Base-by-base conservation (phyloP, 2,329 filamentous ascomycete species). In the Trichoderma harzianum region DNA sequence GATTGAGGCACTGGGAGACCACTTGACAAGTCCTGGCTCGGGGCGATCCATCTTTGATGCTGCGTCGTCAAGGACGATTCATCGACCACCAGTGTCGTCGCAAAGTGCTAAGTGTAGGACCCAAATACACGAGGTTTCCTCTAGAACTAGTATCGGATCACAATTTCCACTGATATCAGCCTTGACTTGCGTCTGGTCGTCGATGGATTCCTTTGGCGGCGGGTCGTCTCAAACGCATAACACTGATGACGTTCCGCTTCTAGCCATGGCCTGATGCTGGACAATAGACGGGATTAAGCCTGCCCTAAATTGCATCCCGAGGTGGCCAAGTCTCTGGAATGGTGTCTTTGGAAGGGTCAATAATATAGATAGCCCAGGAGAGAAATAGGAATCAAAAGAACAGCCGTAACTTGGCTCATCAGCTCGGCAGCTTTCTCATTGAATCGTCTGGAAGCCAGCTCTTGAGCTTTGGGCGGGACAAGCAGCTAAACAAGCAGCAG, bases 21-120 rank as follows among this genome's bases (percentile, higher is more conserved):
- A 92, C 77, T 89, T 89, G 77, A 91, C 86, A 71, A 92, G 84
- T 30, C 90, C 90, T 12, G 87, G 86, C 75, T 90, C 88, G 2
- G 87, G 87, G 61, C 88, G 86, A 75, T 90, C 88, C 86, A 89
- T 87, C 69, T 75, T 80, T 58, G 76, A 10, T 51, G 47, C 32
- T 57, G 57, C 11, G 34, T 47, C 11, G 11, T 5, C 30, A 18
- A 24, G 34, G 61, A 21, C 39, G 26, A 14, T 47, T 58, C 8
- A 28, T 53, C 61, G 39, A 34, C 30, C 2, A 24, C 16, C 12
- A 14, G 2, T 34, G 65, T 26, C 39, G 26, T 53, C 18, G 39
- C 43, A 28, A 21, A 16, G 57, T 30, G 16, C 16, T 7, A 10
- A 36, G 43, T 18, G 28, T 34, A 30, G 28, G 43, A 21, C n/a